Base-by-base conservation (phyloP, 306 rosid genomes). In the Cercis canadensis region DNA sequence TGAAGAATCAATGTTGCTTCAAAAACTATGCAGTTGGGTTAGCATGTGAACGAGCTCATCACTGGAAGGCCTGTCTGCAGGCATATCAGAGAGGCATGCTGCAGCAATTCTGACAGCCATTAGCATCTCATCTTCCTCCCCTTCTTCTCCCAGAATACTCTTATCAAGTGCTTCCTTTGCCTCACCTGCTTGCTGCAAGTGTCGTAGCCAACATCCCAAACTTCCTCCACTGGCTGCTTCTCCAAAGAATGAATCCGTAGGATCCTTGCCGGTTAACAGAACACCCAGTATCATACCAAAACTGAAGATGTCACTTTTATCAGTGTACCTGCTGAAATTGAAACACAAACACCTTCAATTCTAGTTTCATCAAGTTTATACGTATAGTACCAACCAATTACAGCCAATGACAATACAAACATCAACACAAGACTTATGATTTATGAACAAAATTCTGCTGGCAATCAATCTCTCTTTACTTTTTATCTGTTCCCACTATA, bases 31-130 rank as follows among this genome's bases (percentile, higher is more conserved):
- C 81, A 94, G 79, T 81, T 94, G 99, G 74, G 99, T 94, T 78
- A 94, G 89, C 96, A 94, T 83, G 87, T 91, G 99, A 78, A 91
- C 99, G 75, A 94, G 97, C 64, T 94, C 99, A 60, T 94, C 99
- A 73, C 99, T 94, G 3, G 97, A 94, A 70, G 99, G 99, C 58
- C 99, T 81, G 16, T 94, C 95, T 4, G 92, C 88, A 53, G 99
- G 92, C 87, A 70, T 72, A 74, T 91, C 97, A 16, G 99, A 94
- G 11, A 94, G 75, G 81, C 99, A 94, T 2, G 89, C 99, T 1
- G 96, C 91, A 16, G 97, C 96, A 33, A 94, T 92, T 75, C 95
- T 84, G 74, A 94, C 85, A 13, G 96, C 99, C 99, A 94, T 94
- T 57, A 94, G 67, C 96, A 94, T 94, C 80, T 94, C 99, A 54